A percentile compares a stretch with the other conserved stretches of the same genome.
phyloP scores from a whole-genome alignment of 2,329 filamentous ascomycete genomes.

The Stagonosporopsis cucurbitacearum region DNA sequence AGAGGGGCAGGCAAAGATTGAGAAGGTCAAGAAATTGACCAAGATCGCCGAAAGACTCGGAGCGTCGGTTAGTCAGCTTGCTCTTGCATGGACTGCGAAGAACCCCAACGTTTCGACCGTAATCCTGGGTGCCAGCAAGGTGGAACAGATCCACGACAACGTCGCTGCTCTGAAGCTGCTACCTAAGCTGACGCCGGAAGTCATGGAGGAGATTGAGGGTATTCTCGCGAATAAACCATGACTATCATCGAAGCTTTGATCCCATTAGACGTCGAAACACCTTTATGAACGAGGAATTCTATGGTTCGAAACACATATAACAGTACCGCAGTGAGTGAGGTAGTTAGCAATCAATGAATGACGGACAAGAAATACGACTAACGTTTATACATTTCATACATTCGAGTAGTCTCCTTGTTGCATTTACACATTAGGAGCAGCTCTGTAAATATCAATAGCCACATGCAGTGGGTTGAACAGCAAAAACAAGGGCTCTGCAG shows the following conservation, averaged over 20 bases:
- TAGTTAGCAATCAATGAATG: not conserved
- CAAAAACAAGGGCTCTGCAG: not conserved
- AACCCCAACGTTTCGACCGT: conserved; percentile 65
- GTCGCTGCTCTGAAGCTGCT: conserved; percentile 54
- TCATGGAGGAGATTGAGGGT: conserved; percentile 50
- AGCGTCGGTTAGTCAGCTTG: conserved; percentile 58
- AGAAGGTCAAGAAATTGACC: conserved; percentile 64
- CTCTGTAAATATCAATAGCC: too few species aligned
- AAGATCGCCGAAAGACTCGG: conserved; percentile 58
- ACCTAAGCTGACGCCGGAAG: conserved; percentile 48
- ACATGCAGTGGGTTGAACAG: too few species aligned
- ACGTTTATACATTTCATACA: not conserved
- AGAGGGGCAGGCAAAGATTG: conserved; percentile 61
- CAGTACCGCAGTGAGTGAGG: not conserved
- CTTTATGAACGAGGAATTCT: not conserved
- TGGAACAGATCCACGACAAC: conserved; percentile 58
- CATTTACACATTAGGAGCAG: too few species aligned
- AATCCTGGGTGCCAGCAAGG: conserved; percentile 62
- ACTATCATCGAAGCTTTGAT: conserved; percentile 16
- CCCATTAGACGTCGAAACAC: not conserved
- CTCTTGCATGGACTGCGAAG: conserved; percentile 66
- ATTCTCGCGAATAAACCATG: conserved; percentile 51
- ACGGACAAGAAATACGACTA: not conserved
- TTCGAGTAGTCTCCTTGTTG: not conserved
- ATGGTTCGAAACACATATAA: not conserved